Base-by-base conservation (phyloP, 1,139 yeast species). In the Scheffersomyces illinoinensis region DNA sequence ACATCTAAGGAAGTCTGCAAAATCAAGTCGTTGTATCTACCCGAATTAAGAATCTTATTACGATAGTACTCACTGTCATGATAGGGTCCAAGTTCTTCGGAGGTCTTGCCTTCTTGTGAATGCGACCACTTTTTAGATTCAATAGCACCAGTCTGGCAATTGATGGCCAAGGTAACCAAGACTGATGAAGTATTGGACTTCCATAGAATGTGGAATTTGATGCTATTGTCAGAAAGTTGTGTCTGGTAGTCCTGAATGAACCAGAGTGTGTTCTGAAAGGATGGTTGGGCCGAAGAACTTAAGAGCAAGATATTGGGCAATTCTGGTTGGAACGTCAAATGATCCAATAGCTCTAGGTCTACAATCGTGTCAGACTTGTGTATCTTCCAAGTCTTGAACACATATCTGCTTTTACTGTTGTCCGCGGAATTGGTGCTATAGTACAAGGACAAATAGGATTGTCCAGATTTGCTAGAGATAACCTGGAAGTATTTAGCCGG, bases 111-210 rank as follows among this genome's bases (percentile, higher is more conserved):
- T 47, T 60, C 57, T 4, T 57, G 55, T 8, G 54, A 52, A 51
- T 61, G 65, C 0, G 76, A 69, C 65, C 70, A 65, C 18, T 63
- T 64, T 18, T 65, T 62, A 2, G 68, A 61, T 12, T 52, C 47
- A 0, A 70, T 61, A 1, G 66, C 54, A 1, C 76, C 78, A 46
- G 62, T 63, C 8, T 59, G 54, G 14, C 64, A 26, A 54, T 68
- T 62, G 2, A 73, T 53, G 0, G 58, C 54, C 56, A 76, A 75
- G 1, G 67, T 64, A 8, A 70, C 69, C 26, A 64, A 68, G 26
- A 80, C 74, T 4, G 88, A 83, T 1, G 85, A 77, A 2, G 85
- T 82, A 62, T 88, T 88, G 60, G 90, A 85, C 65, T 88, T 88
- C 91, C 91, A 87, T 51, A 88, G 73, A 1, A 85, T 72, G 56